Percentiles rank a stretch among this genome's conserved stretches.
These are phyloP conservation scores for Bryoerythrophyllum caledonicum DNA, from an alignment of 225 moss, liverwort and hornwort genomes.

Conservation along the genomic window DNA sequence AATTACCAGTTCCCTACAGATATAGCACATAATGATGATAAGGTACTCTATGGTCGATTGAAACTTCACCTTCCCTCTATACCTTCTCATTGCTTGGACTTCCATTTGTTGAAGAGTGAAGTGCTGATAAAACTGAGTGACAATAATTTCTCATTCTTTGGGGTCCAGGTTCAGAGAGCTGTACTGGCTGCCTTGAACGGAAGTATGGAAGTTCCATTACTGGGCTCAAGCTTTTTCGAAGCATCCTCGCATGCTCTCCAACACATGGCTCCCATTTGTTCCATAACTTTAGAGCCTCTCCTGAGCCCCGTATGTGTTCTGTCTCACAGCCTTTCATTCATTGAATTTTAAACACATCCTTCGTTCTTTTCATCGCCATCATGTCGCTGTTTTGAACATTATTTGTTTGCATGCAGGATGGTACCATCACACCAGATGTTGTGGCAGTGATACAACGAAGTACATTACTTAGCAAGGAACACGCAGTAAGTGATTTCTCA, in stretches of 20 bases:
- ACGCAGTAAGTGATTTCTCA: constrained; percentile 57
- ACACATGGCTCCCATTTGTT: constrained; percentile 66
- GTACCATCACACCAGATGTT: constrained; percentile 61
- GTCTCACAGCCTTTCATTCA: not conserved
- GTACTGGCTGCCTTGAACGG: constrained; percentile 62
- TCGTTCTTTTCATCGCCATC: not conserved
- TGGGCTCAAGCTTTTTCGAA: constrained; percentile 12
- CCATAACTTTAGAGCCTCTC: constrained; percentile 86
- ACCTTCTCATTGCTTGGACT: not conserved
- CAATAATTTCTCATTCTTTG: not conserved
- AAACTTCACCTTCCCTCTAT: not conserved
- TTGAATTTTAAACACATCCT: constrained; percentile 2
- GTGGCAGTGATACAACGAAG: constrained; percentile 77
- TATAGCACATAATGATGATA: not conserved
- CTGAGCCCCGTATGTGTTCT: constrained; percentile 55
- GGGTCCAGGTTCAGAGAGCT: constrained; percentile 65
- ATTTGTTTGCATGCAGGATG: constrained; percentile 49
- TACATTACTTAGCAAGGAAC: constrained; percentile 58
- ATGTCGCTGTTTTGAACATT: not conserved
- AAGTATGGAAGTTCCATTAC: constrained; percentile 43
- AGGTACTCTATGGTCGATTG: not conserved
- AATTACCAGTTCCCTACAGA: not conserved
- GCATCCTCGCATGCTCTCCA: constrained; percentile 24
- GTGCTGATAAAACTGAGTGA: not conserved
- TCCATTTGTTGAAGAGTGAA: constrained; percentile 2